Evolutionary conservation across 2,329 filamentous ascomycete species (phyloP), one percentile per base, ranked within the genome.

Genomic region (Xylariaceae sp.): DNA sequence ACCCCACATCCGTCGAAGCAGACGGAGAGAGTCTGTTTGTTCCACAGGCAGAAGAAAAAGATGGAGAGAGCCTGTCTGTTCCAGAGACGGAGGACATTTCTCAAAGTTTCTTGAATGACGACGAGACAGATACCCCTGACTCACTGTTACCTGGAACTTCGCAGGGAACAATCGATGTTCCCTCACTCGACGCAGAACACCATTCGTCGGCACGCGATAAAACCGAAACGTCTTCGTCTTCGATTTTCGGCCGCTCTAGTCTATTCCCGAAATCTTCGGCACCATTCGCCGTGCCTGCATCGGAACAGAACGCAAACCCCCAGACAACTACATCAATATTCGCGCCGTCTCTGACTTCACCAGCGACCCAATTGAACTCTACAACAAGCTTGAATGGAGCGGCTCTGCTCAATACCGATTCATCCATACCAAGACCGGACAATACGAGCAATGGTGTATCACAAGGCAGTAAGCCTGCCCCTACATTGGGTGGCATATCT

Each of bases 11-110:
- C 4, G 13, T 18, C 4, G 53, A 30, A 30, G 23, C 4, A 30
- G 23, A 62, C 13, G 60, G 66, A 18, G 67, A 70, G 4, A 67
- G 68, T 50, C 58, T 73, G 11, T 72, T 73, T 52, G 71, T 72
- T 50, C 56, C 63, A 5, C 60, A 67, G n/a, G 51, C 55, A 2
- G 52, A 61, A 15, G 39, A 66, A 30, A 30, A 30, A 30, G 23
- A 62, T 13, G 60, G 66, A 18, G 67, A 70, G 4, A 67, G 68
- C 51, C 58, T 73, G 11, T 72, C 72, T 52, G 71, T 72, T 50
- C 56, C 63, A 5, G 61, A 67, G n/a, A 50, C 56, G 2, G 52
- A 61, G 18, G 39, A 66, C 23, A 55, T 18, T 6, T 60, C 62
- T 48, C 23, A 30, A 53, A 44, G 17, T 9, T 47, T 58, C 23